A percentile compares a stretch with the other conserved stretches of the same genome.
Evolutionary conservation across 2,329 filamentous ascomycete genomes (phyloP).

Genomic region (Biscogniauxia mediterranea): DNA sequence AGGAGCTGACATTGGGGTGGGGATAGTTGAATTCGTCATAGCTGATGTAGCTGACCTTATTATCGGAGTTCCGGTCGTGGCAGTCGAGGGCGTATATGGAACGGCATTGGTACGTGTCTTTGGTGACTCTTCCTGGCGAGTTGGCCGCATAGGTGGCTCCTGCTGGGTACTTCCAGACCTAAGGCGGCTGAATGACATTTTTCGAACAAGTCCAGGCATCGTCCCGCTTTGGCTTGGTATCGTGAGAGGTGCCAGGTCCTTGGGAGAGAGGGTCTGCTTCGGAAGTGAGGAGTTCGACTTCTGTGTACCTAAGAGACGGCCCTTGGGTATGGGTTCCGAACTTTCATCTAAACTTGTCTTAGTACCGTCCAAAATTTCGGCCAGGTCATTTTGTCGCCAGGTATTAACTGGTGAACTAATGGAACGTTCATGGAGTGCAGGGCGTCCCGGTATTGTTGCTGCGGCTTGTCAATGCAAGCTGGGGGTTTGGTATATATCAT

Average conservation of each 20-base stretch:
- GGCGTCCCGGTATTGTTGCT: conserved; percentile 68
- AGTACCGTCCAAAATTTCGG: conserved; percentile 35
- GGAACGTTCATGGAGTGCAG: conserved; percentile 63
- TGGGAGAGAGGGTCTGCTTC: conserved; percentile 49
- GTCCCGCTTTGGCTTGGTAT: conserved; percentile 46
- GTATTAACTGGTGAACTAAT: conserved; percentile 57
- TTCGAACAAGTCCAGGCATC: conserved; percentile 34
- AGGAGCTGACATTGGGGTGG: conserved; percentile 51
- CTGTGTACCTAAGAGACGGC: conserved; percentile 2
- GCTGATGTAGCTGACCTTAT: conserved; percentile 47
- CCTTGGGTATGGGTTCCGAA: conserved; percentile 5
- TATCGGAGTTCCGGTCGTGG: conserved; percentile 40
- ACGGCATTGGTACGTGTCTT: conserved; percentile 40
- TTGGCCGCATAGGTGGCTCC: conserved; percentile 41
- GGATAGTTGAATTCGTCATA: conserved; percentile 40
- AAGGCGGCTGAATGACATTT: conserved; percentile 45
- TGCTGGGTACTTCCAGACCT: conserved; percentile 44
- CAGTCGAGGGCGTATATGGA: conserved; percentile 43
- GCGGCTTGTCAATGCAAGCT: conserved; percentile 23
- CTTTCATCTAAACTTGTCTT: conserved; percentile 27
- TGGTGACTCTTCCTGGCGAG: conserved; percentile 47
- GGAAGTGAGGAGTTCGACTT: conserved; percentile 14
- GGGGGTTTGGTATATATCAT: background rate
- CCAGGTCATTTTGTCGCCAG: conserved; percentile 45
- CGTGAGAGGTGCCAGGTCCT: conserved; percentile 54